These are phyloP conservation scores for Penicillium psychrosexuale DNA, from an alignment of 2,329 filamentous ascomycete species.

Conservation along the genomic window DNA sequence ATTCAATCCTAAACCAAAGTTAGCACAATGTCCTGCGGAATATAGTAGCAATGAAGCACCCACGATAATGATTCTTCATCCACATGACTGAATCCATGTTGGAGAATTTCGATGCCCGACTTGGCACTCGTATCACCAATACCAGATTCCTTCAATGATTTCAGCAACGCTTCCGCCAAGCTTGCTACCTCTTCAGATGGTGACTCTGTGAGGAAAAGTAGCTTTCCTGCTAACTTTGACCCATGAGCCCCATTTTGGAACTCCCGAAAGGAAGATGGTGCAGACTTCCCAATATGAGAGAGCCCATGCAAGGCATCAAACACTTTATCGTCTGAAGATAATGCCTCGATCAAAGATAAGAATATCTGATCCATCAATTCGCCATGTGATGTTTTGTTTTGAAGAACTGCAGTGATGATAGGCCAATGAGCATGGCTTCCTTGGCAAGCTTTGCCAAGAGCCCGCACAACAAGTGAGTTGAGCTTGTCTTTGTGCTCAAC, in stretches of 20 bases:
- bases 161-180: conserved; percentile 35
- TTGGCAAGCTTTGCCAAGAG: conserved; percentile 35
- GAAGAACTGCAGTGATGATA: conserved; percentile 38
- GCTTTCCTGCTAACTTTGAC: conserved; percentile 50
- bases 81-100: conserved; percentile 50
- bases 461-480: conserved; percentile 34
- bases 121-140: conserved; percentile 42
- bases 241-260: conserved; percentile 48
- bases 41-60: conserved; percentile 32
- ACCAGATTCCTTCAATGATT: conserved; percentile 33
- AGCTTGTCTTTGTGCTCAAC: conserved; percentile 35
- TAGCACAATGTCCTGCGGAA: conserved; percentile 11
- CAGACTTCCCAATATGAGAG: conserved; percentile 42
- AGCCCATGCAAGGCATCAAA: conserved; percentile 45
- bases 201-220: conserved; percentile 55
- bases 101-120: conserved; percentile 53
- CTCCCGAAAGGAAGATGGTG: conserved; percentile 40
- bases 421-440: conserved; percentile 39
- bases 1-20: conserved; percentile 47
- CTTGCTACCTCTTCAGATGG: conserved; percentile 51
- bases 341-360: conserved; percentile 37
- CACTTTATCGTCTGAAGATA: conserved; percentile 40
- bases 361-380: conserved; percentile 38
- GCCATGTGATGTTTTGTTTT: conserved; percentile 36
- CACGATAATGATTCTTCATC: conserved; percentile 45